Conservation (phyloP, 768 basidiomycete genomes). For the Roridomyces roridus region DNA sequence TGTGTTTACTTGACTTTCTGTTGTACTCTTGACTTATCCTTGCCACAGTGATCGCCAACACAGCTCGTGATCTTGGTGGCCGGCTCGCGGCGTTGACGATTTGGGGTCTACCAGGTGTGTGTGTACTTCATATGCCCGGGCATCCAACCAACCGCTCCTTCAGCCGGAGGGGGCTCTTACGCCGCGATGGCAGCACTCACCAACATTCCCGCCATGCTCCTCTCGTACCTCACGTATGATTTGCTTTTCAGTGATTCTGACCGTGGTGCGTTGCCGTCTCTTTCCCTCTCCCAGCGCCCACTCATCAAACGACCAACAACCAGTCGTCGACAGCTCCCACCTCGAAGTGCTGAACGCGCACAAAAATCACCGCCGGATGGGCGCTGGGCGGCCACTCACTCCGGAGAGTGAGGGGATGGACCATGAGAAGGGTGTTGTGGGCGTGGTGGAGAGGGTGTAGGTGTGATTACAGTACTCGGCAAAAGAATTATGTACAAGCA, state of each 20-base stretch:
- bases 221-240: conserved; percentile 47
- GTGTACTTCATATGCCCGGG: not conserved
- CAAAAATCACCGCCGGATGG: no score
- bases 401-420: no score
- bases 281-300: no score
- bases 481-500: no score
- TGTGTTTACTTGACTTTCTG: conserved; percentile 23
- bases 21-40: conserved; percentile 40
- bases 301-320: no score
- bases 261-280: conserved; percentile 29
- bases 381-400: no score
- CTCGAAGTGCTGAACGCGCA: no score
- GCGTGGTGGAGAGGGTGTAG: no score
- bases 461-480: no score
- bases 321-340: no score
- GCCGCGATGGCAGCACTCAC: conserved; percentile 53
- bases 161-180: conserved; percentile 50
- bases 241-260: conserved; percentile 42
- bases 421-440: no score
- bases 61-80: conserved; percentile 55
- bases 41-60: conserved; percentile 44
- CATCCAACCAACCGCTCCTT: not conserved
- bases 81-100: conserved; percentile 51
- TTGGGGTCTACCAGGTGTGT: conserved; percentile 36
- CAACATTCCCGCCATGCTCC: conserved; percentile 51